Percentiles rank a stretch among this genome's conserved stretches.
Evolutionary conservation across 2,329 filamentous ascomycete species (phyloP).

Genomic region (Eurotiales sp.): DNA sequence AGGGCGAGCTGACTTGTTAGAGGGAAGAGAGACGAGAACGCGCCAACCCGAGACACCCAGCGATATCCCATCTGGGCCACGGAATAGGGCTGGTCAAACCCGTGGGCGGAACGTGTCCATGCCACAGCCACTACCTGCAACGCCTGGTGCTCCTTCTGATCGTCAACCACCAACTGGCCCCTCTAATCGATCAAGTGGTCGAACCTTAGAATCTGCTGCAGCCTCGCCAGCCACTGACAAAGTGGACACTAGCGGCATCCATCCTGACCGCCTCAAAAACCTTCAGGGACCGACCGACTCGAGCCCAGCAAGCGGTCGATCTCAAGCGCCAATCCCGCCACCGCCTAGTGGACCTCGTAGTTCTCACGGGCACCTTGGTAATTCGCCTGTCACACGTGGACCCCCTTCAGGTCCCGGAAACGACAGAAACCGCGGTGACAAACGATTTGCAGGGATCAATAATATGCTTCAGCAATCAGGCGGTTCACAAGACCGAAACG

Average conservation of each 20-base stretch:
- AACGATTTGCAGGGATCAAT: slow-evolving; percentile 46
- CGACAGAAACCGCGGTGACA: slow-evolving; percentile 42
- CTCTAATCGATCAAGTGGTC: slow-evolving; percentile 34
- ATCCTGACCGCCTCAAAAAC: slow-evolving; percentile 52
- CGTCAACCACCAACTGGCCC: slow-evolving; percentile 45
- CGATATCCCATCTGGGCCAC: slow-evolving; percentile 55
- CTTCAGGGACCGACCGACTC: slow-evolving; percentile 29
- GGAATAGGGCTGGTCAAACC: slow-evolving; percentile 35
- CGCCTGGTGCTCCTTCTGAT: slow-evolving; percentile 26
- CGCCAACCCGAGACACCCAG: slow-evolving; percentile 33
- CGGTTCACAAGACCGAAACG: slow-evolving; percentile 29
- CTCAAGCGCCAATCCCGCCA: slow-evolving; percentile 22
- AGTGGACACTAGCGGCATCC: slow-evolving; percentile 45
- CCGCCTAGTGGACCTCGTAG: slow-evolving; percentile 41
- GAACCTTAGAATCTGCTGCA: slow-evolving; percentile 23
- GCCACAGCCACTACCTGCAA: slow-evolving; percentile 22
- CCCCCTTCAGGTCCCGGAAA: slow-evolving; percentile 36
- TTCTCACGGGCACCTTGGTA: slow-evolving; percentile 26
- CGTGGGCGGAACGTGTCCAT: slow-evolving; percentile 39
- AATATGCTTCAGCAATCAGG: slow-evolving; percentile 45
- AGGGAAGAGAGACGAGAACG: slow-evolving; percentile 35
- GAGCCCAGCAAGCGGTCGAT: slow-evolving; percentile 21
- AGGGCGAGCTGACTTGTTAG: slow-evolving; percentile 25
- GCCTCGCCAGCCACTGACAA: slow-evolving; percentile 31
- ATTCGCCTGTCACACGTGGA: slow-evolving; percentile 6